Evolutionary conservation across 345 rosid genomes (phyloP), one percentile per base, ranked within the genome.

Genomic region (Citrus sp.): DNA sequence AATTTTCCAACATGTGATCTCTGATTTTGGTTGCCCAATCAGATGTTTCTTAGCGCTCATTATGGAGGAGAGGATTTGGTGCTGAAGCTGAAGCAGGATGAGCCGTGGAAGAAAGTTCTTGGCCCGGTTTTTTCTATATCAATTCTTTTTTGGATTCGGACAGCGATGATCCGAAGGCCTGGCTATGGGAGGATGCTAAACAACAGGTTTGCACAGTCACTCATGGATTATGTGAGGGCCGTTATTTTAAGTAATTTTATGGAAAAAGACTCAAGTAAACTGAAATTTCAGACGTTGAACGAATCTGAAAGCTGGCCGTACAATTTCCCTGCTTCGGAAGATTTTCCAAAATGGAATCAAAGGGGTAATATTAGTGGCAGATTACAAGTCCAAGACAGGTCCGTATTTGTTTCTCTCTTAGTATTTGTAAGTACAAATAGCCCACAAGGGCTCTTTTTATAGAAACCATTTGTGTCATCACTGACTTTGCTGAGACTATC

Each of bases 11-110:
- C 5, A 21, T 24, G 34, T 6, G 12, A 16, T 76, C 16, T 51
- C 63, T 42, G 22, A 54, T 58, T 38, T 49, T 68, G 21, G 46
- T 68, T 19, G 7, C 59, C 18, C 67, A 71, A 64, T 55, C 82
- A 94, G 98, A 92, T 95, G 96, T 93, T 95, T 84, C 81, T 88
- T 21, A 93, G 98, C 79, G 96, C 97, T 24, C 99, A 95, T 61
- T 95, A 95, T 38, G 87, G 78, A 1, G 99, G 99, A 72, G 92
- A 91, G 32, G 99, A 92, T 42, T 66, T 92, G 86, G 97, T 91
- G 74, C 81, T 86, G 85, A 93, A 87, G 80, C 70, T 95, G 7
- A 78, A 85, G 77, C 80, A 81, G 22, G 92, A 85, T 27, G 99
- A 95, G 86, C 80, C 90, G 46, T 95, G 99, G 99, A 95, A 93